phyloP scores from a whole-genome alignment of 768 basidiomycete species.

The Lentinula aciculospora region DNA sequence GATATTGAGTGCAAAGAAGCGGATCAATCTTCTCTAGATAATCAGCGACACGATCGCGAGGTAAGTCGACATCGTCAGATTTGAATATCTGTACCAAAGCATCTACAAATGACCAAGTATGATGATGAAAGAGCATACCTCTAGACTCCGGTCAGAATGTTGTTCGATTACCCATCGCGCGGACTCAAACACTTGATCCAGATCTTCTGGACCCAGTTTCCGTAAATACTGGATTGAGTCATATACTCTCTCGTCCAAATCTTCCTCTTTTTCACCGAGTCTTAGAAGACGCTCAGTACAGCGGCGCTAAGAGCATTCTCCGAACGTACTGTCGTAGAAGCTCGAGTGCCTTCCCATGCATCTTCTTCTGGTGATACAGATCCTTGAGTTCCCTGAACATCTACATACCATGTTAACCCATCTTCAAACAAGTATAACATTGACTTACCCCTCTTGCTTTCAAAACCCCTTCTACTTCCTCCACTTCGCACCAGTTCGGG shows the following conservation, averaged over 20 bases:
- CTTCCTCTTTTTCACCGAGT: constrained; percentile 71
- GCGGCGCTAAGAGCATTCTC: constrained; percentile 19
- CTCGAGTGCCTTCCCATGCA: constrained; percentile 84
- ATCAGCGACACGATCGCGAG: constrained; percentile 66
- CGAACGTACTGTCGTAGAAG: constrained; percentile 69
- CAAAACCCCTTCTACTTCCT: constrained; percentile 86
- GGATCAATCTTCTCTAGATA: constrained; percentile 73
- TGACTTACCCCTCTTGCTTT: constrained; percentile 66
- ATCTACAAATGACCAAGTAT: not conserved
- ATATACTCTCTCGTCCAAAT: constrained; percentile 69
- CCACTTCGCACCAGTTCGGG: constrained; percentile 96
- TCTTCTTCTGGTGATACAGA: constrained; percentile 90
- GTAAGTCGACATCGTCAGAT: constrained; percentile 91
- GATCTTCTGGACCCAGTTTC: constrained; percentile 78
- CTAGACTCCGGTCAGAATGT: constrained; percentile 68
- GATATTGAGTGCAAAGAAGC: constrained; percentile 66
- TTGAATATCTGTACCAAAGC: constrained; percentile 71
- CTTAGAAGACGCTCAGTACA: constrained; percentile 32
- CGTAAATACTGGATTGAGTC: constrained; percentile 90
- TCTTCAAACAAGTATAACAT: not conserved
- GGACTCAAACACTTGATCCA: constrained; percentile 76
- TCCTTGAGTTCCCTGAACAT: constrained; percentile 90
- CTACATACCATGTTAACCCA: constrained; percentile 31
- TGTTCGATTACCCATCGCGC: constrained; percentile 83
- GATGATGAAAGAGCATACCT: constrained; percentile 36